phyloP scores from a whole-genome alignment of 106 monocot species.

The Allium fistulosum region DNA sequence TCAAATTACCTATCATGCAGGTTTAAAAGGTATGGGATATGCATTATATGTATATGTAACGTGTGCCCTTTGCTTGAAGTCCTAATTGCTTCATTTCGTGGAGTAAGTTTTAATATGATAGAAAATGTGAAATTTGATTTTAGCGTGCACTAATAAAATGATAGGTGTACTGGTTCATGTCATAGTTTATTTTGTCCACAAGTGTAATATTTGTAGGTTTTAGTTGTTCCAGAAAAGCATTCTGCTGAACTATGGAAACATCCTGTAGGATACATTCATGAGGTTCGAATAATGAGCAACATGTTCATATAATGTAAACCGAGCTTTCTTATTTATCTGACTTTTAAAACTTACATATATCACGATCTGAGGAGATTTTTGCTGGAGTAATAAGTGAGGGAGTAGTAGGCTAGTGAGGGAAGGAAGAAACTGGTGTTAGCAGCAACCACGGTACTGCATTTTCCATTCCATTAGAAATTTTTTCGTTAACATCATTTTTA shows the following conservation, averaged over 20 bases:
- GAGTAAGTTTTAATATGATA: too few species aligned
- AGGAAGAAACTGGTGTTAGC: constrained; percentile 97
- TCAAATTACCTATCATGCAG: too few species aligned
- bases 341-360: not conserved
- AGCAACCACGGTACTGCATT: constrained; percentile 1
- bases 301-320: not conserved
- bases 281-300: constrained; percentile 29
- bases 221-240: constrained; percentile 86
- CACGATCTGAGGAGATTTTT: constrained; percentile 76
- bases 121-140: too few species aligned
- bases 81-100: too few species aligned
- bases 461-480: not conserved
- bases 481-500: too few species aligned
- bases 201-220: constrained; percentile 68
- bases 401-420: too few species aligned
- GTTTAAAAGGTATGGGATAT: too few species aligned
- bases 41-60: too few species aligned
- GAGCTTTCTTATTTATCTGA: not conserved
- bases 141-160: too few species aligned
- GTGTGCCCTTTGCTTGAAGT: too few species aligned
- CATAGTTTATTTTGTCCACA: too few species aligned
- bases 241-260: constrained; percentile 58
- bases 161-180: too few species aligned
- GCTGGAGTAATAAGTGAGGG: constrained; percentile 78
- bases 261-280: constrained; percentile 80